A percentile compares a stretch with the other conserved stretches of the same genome.
phyloP scores from a whole-genome alignment of 2,329 filamentous ascomycete genomes.

The Ascochyta koolunga region DNA sequence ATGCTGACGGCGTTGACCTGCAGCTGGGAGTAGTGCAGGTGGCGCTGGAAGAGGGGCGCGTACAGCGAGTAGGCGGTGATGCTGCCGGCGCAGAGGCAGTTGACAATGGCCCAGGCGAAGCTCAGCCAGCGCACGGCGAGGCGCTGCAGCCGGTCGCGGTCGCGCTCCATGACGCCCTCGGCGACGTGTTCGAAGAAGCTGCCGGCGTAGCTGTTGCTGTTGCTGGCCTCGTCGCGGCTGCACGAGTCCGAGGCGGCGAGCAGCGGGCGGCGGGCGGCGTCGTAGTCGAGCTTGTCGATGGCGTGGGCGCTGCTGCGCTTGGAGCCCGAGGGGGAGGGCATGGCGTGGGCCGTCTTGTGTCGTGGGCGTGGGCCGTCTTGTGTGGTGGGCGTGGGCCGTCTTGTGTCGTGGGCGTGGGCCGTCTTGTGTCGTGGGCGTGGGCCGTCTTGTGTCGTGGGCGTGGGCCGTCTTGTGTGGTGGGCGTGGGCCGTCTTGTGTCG shows the following conservation, averaged over 20 bases:
- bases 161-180: constrained; percentile 64
- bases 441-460: constrained; percentile 17
- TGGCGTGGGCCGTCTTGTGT: constrained; percentile 21
- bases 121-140: constrained; percentile 60
- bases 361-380: background rate
- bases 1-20: constrained; percentile 92
- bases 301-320: constrained; percentile 40
- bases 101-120: constrained; percentile 66
- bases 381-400: background rate
- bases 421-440: background rate
- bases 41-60: constrained; percentile 85
- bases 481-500: constrained; percentile 20
- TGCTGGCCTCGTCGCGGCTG: constrained; percentile 45
- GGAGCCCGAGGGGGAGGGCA: constrained; percentile 33
- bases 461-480: background rate
- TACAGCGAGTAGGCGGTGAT: constrained; percentile 95
- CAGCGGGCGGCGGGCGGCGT: constrained; percentile 49
- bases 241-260: constrained; percentile 35
- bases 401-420: background rate
- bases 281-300: constrained; percentile 60
- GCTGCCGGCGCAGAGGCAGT: constrained; percentile 82
- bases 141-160: constrained; percentile 60
- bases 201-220: constrained; percentile 55
- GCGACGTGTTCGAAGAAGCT: constrained; percentile 67
- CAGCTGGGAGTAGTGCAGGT: constrained; percentile 85